Base-by-base conservation (phyloP, 176 grass and related monocot species). In the Aegilops tauschii region DNA sequence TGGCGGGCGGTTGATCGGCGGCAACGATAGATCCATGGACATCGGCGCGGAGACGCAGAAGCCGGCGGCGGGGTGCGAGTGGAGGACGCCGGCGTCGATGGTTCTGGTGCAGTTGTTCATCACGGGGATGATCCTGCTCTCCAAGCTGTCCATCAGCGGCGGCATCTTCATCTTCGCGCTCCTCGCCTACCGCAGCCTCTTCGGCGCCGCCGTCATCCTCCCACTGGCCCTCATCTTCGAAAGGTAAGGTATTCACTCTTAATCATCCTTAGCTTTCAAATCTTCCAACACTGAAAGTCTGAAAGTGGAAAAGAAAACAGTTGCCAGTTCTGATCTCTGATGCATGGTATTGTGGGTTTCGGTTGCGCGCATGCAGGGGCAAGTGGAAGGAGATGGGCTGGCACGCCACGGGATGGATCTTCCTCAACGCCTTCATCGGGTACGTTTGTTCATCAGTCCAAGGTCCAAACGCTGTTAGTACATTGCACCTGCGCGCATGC, bases 101-200 rank as follows among this genome's bases (percentile, higher is more conserved):
- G 69, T 89, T 42, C 61, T 80, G 40, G 61, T 79, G 82, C 87
- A 92, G 59, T 7, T 86, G 35, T 82, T 89, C 83, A 86, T 63
- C 1, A 86, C 90, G 36, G 90, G 90, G 65, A 86, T 84, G 90
- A 81, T 86, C 21, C 27, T 92, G 73, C 69, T 92, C 4, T 81
- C 86, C 18, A 92, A 89, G 83, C 16, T 89, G 8, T 65, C 85
- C 18, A 83, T 92, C 71, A 61, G 36, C 35, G 23, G 35, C 7
- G 83, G 90, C 67, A 78, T 87, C 27, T 89, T 89, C 65, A 62
- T 89, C 79, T 86, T 83, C 77, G 62, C 79, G 18, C 87, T 92
- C 69, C 87, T 92, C 0, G 18, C 79, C 17, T 89, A 92, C 52
- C 79, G 79, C n/a, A 86, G 83, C 50, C 21, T 86, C 61, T 13